Conservation (phyloP, 257 asterid genomes). For the Verbascum thapsus region DNA sequence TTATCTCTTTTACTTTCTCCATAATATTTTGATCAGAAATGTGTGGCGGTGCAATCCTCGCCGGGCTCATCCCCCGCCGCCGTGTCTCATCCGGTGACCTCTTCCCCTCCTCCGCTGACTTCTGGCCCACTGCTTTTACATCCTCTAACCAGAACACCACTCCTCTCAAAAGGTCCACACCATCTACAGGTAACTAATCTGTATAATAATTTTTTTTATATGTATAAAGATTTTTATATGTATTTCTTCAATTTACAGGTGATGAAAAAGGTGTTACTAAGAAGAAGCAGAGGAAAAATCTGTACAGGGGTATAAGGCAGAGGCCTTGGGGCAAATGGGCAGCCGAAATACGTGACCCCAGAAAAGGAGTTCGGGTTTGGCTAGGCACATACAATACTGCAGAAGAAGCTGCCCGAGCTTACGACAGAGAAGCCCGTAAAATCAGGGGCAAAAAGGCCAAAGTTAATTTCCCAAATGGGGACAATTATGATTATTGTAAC, state of each 20-base stretch:
- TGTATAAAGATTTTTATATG: no score
- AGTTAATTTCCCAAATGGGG: conserved; percentile 76
- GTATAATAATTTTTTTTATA: neutral
- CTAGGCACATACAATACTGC: conserved; percentile 86
- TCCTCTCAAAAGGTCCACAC: conserved; percentile 42
- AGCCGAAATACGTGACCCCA: conserved; percentile 94
- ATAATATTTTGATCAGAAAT: conserved; percentile 32
- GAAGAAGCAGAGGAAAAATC: conserved; percentile 66
- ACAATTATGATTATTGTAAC: conserved; percentile 11
- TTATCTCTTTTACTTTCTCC: neutral
- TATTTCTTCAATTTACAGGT: no score
- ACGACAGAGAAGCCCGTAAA: conserved; percentile 77
- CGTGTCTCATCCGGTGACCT: conserved; percentile 44
- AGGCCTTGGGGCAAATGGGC: conserved; percentile 99
- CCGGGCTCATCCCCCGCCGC: conserved; percentile 58
- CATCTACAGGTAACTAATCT: conserved; percentile 41
- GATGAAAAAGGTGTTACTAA: conserved; percentile 25
- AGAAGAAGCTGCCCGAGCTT: conserved; percentile 92
- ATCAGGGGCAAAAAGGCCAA: conserved; percentile 88
- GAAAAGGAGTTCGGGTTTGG: conserved; percentile 92
- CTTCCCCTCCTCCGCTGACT: conserved; percentile 48
- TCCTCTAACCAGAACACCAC: conserved; percentile 22
- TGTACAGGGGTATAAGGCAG: conserved; percentile 86
- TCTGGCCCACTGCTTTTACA: conserved; percentile 46
- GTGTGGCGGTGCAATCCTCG: conserved; percentile 87